Evolutionary conservation across 176 grass and related monocot genomes (phyloP), one percentile per base, ranked within the genome.

Genomic region (Zoysia japonica): DNA sequence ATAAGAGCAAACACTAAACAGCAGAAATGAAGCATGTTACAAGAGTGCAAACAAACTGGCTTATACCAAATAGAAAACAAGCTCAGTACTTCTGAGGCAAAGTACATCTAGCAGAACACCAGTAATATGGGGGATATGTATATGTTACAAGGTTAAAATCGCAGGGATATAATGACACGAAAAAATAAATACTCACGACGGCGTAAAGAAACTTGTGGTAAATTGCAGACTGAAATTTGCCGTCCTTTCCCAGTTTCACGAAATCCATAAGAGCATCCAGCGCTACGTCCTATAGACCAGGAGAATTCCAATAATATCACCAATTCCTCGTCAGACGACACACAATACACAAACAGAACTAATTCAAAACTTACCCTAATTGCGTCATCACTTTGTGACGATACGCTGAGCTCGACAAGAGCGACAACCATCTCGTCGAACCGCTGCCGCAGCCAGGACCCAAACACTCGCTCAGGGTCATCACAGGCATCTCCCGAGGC

Each of bases 201-300:
- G 61, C 79, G 13, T 94, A 76, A 39, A 98, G 61, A 80, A 98
- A 83, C 65, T 83, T 92, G 76, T 92, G 87, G 63, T 98, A 94
- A 78, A 94, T 89, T 40, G 83, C 80, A 10, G 80, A 90, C 16
- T 97, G 83, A 35, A 97, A 94, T 11, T 54, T 87, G 28, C 90
- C 92, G 51, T 83, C 85, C 88, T 98, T 94, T 61, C 95, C 90
- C 70, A 93, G 42, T 84, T 98, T 98, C 55, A 94, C 85, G 72
- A 98, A 94, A 87, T 93, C 90, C 95, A 98, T 94, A 45, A 98
- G 83, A 14, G 90, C 83, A 64, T 98, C 92, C 71, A 98, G 41
- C 39, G 91, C 89, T 82, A 98, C 88, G 85, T 98, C 95, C 92
- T 98, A 78, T 47, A 9, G 19, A 10, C 5, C 47, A 70, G 56